phyloP scores from a whole-genome alignment of 441 rosid genomes.

The Erodium chrysanthum region DNA sequence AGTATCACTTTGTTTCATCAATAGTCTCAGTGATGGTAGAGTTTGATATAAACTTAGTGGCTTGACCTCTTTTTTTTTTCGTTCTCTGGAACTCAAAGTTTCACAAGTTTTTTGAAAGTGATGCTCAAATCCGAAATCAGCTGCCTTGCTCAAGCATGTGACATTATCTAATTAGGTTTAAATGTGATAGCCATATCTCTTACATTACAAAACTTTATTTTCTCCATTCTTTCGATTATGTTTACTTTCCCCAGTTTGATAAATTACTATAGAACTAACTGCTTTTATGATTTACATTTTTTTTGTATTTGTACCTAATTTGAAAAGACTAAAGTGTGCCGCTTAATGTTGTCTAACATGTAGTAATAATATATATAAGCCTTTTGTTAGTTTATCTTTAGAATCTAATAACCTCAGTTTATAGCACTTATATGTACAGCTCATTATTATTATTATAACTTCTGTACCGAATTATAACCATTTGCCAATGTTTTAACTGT shows the following conservation, averaged over 20 bases:
- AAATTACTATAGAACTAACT: too few relatives aligned
- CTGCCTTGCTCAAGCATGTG: background rate
- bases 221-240: too few relatives aligned
- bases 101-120: background rate
- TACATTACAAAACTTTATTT: too few relatives aligned
- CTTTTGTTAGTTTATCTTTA: background rate
- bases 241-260: too few relatives aligned
- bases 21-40: background rate
- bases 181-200: too few relatives aligned
- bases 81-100: background rate
- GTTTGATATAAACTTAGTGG: background rate
- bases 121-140: background rate
- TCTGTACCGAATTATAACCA: background rate
- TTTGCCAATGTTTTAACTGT: slow-evolving; percentile 9
- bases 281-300: too few relatives aligned
- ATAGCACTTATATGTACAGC: background rate
- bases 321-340: background rate
- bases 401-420: background rate
- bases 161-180: too few relatives aligned
- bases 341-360: background rate
- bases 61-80: background rate
- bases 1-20: background rate
- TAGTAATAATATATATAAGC: background rate
- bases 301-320: background rate
- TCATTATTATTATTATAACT: background rate